phyloP scores from a whole-genome alignment of 1,139 yeast genomes.

The Blastobotrys aristatus region DNA sequence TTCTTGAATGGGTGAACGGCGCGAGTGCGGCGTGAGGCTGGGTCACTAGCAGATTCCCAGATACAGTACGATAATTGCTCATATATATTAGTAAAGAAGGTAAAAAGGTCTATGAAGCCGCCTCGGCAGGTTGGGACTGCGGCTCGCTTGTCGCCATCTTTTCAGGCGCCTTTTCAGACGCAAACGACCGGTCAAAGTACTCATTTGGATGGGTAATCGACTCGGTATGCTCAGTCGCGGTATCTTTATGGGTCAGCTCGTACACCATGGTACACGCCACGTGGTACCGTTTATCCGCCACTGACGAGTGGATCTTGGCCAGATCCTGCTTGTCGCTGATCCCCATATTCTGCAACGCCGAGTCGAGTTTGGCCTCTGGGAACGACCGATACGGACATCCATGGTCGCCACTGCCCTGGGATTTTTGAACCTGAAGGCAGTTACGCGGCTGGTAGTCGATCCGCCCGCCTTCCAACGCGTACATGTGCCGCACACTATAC shows the following conservation, averaged over 20 bases:
- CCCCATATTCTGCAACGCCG: slow-evolving; percentile 61
- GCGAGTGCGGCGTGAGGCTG: too few relatives aligned
- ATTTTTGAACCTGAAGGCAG: slow-evolving; percentile 69
- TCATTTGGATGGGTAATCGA: slow-evolving; percentile 81
- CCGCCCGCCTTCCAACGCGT: slow-evolving; percentile 89
- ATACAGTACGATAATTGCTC: too few relatives aligned
- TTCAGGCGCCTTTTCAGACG: too few relatives aligned
- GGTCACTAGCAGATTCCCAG: too few relatives aligned
- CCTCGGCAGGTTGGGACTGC: too few relatives aligned
- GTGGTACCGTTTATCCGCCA: slow-evolving; percentile 60
- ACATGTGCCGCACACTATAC: slow-evolving; percentile 81
- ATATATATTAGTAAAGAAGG: too few relatives aligned
- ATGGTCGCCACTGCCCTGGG: slow-evolving; percentile 64
- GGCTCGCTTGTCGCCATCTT: too few relatives aligned
- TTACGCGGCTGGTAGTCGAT: slow-evolving; percentile 82
- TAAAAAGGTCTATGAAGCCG: too few relatives aligned
- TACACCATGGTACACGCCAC: slow-evolving; percentile 88
- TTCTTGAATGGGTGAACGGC: too few relatives aligned
- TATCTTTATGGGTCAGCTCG: slow-evolving; percentile 63
- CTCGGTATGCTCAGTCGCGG: slow-evolving; percentile 33
- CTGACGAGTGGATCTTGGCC: slow-evolving; percentile 59
- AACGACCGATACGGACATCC: slow-evolving; percentile 92
- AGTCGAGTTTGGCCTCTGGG: slow-evolving; percentile 53
- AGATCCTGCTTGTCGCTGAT: slow-evolving; percentile 59
- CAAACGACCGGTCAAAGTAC: slow-evolving; percentile 57